These are phyloP conservation scores for Grosmannia huntii DNA, from an alignment of 2,329 filamentous ascomycete species.

Conservation along the genomic window DNA sequence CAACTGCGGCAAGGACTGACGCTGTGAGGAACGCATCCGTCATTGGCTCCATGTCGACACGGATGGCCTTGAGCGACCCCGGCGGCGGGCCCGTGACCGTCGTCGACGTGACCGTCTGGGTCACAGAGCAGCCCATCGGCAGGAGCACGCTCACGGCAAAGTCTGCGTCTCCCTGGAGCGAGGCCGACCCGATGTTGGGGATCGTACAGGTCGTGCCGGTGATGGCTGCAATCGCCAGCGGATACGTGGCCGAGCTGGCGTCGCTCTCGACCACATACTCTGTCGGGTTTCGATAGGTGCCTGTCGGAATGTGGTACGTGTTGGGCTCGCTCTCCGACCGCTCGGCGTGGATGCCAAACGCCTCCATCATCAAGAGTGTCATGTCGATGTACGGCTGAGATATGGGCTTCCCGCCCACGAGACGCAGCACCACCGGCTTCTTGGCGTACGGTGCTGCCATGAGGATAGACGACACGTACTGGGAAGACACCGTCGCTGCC, in stretches of 20 bases:
- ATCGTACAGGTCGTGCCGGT: constrained; percentile 92
- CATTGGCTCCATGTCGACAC: constrained; percentile 98
- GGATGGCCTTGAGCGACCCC: constrained; percentile 61
- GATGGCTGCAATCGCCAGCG: constrained; percentile 84
- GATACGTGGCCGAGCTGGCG: constrained; percentile 94
- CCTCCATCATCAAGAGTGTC: constrained; percentile 95
- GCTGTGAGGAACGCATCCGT: constrained; percentile 96
- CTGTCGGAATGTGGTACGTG: constrained; percentile 87
- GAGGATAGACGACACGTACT: constrained; percentile 92
- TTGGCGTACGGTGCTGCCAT: constrained; percentile 98
- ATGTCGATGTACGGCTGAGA: constrained; percentile 97
- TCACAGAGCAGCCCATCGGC: constrained; percentile 87
- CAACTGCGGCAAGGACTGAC: constrained; percentile 82
- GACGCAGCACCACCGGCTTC: constrained; percentile 73
- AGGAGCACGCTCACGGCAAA: constrained; percentile 83
- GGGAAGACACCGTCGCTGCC: constrained; percentile 92
- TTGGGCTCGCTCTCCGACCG: constrained; percentile 68
- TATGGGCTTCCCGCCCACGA: constrained; percentile 95
- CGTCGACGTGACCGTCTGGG: constrained; percentile 74
- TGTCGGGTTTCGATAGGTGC: constrained; percentile 66
- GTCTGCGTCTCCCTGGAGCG: constrained; percentile 85
- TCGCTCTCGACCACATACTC: constrained; percentile 94
- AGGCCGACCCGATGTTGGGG: constrained; percentile 86
- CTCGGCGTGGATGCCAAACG: constrained; percentile 74
- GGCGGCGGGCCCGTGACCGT: constrained; percentile 79